Evolutionary conservation across 2,329 filamentous ascomycete genomes (phyloP), one percentile per base, ranked within the genome.

Genomic region (Colletotrichum lupini): DNA sequence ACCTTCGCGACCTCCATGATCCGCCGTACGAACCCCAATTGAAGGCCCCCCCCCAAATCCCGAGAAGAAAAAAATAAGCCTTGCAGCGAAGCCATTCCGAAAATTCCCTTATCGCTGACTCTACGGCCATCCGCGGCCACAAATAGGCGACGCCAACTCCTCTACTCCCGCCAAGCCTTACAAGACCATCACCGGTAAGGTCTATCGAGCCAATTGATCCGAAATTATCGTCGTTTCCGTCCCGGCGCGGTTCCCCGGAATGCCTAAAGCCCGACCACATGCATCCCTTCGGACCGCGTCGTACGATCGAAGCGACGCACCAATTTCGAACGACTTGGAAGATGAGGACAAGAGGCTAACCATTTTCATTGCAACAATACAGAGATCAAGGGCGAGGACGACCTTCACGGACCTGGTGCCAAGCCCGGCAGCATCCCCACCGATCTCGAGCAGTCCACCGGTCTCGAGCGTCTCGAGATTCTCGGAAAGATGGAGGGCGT

Each of bases 401-500:
- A 99, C 85, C 94, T 99, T 73, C 78, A 97, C 77, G 90, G 93
- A 76, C 94, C 95, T 42, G 97, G 97, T 88, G 95, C 93, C 79
- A 85, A 90, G 79, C 87, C 92, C 76, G 96, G 97, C 82, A 94
- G 93, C 83, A 88, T 99, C 78, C 95, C 97, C 77, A 97, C 94
- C 86, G 97, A 99, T 86, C 85, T 97, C 83, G 95, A 98, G 85
- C 97, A 99, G 86, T 87, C 97, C 74, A 98, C 97, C 79, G 97
- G 97, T 94, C 90, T 98, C 74, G 97, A 99, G 90, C 95, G 97
- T 91, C 91, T 99, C 79, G 97, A 99, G 87, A 97, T 99, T 81
- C 90, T 99, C 83, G 97, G 97, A 87, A 99, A 99, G 92, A 98
- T 98, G 93, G 95, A 98, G 89, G 95, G 97, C 78, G 88, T 98